Conservation (phyloP, 179 eudicot genomes). For the Heliamphora pulchella region DNA sequence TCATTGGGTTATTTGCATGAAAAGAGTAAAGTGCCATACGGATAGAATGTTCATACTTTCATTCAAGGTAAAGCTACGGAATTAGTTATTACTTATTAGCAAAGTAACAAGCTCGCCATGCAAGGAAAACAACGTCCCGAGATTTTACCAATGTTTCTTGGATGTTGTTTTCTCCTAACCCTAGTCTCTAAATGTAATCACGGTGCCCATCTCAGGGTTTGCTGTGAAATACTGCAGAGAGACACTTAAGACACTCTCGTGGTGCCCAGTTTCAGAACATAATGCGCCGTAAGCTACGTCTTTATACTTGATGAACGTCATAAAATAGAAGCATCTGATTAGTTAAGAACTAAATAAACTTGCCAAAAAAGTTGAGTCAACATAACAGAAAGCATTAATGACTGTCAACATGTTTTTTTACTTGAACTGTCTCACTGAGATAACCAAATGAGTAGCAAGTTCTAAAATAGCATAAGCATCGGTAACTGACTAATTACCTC, state of each 20-base stretch:
- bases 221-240: neutral
- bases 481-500: slow-evolving; percentile 48
- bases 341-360: neutral
- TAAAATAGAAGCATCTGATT: neutral
- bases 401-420: neutral
- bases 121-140: neutral
- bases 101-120: neutral
- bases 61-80: neutral
- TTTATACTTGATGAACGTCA: neutral
- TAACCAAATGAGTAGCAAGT: neutral
- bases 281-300: neutral
- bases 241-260: neutral
- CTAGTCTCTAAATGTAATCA: neutral
- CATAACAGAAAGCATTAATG: neutral
- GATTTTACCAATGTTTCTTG: neutral
- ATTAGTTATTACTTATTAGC: neutral
- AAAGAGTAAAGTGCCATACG: neutral
- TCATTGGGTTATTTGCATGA: neutral
- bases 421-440: neutral
- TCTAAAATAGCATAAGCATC: neutral
- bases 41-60: neutral
- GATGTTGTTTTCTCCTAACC: neutral
- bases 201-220: neutral
- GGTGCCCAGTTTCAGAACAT: neutral
- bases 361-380: neutral